Evolutionary conservation across 1,284 basidiomycete genomes (phyloP), one percentile per base, ranked within the genome.

Genomic region (Ganoderma sp.): DNA sequence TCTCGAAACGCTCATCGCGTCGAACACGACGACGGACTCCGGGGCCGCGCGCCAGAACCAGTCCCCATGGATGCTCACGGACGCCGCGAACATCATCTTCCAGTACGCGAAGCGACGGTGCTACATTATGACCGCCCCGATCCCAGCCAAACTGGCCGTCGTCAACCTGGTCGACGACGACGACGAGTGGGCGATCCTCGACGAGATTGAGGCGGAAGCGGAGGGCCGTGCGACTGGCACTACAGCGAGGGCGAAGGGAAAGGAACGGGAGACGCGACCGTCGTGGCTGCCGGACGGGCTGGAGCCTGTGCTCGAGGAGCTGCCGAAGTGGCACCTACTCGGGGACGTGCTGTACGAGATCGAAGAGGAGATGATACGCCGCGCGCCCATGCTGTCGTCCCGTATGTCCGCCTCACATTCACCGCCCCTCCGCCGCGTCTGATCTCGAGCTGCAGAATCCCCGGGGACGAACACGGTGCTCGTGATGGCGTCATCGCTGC

Each of bases 291-390:
- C 95, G 0, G 84, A 88, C 10, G 92, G 89, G 0, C 91, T 98
- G 76, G 90, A 95, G 52, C 93, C 95, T 0, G 88, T 96, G 0
- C 84, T 99, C 22, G 97, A 99, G 78, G 97, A 98, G 77, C 86
- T 94, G 50, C 97, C 97, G 0, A 99, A 99, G 77, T 99, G 98
- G 97, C 87, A 86, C 63, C 79, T 98, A 3, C 82, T 99, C 3
- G 88, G 90, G 0, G 94, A 96, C 15, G 87, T 98, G 0, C 78
- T 99, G 61, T 87, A 95, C 70, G 98, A 99, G 81, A 93, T 97
- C 6, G 98, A 99, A 79, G 90, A 91, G 69, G 94, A 96, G 73
- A 93, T 96, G 63, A 82, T 92, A 67, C 81, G 86, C 65, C 84
- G 87, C 74, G 87, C 88, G 72, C 83, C 82, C 58, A 79, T 71